phyloP scores from a whole-genome alignment of 169 alveolate species.

The Besnoitia besnoiti region DNA sequence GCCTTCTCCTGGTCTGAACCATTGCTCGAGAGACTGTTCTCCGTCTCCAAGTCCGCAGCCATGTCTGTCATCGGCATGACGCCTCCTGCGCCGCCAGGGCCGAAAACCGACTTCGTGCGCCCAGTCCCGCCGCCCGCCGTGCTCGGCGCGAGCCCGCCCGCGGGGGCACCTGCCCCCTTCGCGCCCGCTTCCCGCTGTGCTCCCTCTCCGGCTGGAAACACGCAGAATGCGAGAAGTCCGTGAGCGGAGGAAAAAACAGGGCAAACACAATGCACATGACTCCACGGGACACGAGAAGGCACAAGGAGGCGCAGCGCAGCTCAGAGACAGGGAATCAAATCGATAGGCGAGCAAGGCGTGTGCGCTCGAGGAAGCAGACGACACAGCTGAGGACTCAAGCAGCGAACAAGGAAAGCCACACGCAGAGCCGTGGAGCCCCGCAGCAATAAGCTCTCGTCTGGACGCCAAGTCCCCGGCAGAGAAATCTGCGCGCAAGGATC shows the following conservation, averaged over 20 bases:
- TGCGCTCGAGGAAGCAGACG: too few species aligned
- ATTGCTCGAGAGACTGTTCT: constrained; percentile 19
- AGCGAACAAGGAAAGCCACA: too few species aligned
- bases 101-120: constrained; percentile 1
- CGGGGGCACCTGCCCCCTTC: neutral
- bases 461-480: too few species aligned
- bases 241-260: neutral
- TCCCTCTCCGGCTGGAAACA: neutral
- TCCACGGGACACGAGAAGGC: too few species aligned
- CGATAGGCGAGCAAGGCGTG: too few species aligned
- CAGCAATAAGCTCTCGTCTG: too few species aligned
- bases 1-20: constrained; percentile 29
- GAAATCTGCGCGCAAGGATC: too few species aligned
- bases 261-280: neutral
- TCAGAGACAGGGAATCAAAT: neutral
- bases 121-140: neutral
- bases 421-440: too few species aligned
- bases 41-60: constrained; percentile 25
- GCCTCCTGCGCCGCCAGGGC: neutral
- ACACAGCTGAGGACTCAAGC: too few species aligned
- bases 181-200: neutral
- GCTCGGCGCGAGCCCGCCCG: constrained; percentile 21
- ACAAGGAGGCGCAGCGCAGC: neutral
- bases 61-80: constrained; percentile 1
- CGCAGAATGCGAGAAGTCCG: neutral